A percentile compares a stretch with the other conserved stretches of the same genome.
Conservation (phyloP, 192 early-diverging fungal genomes). For the Podochytrium sp. region DNA sequence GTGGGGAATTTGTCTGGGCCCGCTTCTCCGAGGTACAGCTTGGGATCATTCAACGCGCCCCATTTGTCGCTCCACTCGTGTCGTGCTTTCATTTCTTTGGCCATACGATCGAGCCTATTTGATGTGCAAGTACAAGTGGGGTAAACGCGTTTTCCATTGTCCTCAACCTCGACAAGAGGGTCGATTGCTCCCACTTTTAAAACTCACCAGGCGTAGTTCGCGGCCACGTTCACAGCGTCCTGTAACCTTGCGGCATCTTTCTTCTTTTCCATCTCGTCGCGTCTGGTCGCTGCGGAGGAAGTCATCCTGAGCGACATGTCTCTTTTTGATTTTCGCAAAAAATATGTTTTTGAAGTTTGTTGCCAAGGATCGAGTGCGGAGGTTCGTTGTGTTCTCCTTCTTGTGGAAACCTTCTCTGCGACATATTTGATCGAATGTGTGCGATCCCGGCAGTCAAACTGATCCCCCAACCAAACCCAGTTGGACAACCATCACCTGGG, state of each 20-base stretch:
- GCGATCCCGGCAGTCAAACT: no score
- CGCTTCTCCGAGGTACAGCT: slow-evolving; percentile 37
- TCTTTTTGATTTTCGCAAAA: background rate
- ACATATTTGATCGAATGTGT: no score
- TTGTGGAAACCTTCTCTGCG: no score
- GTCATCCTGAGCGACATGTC: background rate
- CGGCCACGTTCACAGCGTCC: background rate
- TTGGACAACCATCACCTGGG: slow-evolving; percentile 30
- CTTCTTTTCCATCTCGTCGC: background rate
- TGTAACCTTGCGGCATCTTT: slow-evolving; percentile 13
- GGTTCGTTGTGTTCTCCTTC: background rate
- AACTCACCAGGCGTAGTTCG: slow-evolving; percentile 1
- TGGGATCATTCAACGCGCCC: slow-evolving; percentile 39
- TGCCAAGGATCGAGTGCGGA: slow-evolving; percentile 23
- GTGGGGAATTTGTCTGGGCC: background rate
- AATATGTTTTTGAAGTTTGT: slow-evolving; percentile 28
- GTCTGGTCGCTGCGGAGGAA: background rate
- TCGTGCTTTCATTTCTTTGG: slow-evolving; percentile 37
- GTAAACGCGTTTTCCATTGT: background rate
- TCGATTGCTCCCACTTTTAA: background rate
- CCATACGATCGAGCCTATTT: slow-evolving; percentile 44
- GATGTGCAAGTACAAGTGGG: no score
- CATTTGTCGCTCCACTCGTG: slow-evolving; percentile 45
- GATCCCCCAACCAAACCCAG: no score
- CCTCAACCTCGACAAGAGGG: background rate